Base-by-base conservation (phyloP, 805 yeast genomes). In the Candida alai region DNA sequence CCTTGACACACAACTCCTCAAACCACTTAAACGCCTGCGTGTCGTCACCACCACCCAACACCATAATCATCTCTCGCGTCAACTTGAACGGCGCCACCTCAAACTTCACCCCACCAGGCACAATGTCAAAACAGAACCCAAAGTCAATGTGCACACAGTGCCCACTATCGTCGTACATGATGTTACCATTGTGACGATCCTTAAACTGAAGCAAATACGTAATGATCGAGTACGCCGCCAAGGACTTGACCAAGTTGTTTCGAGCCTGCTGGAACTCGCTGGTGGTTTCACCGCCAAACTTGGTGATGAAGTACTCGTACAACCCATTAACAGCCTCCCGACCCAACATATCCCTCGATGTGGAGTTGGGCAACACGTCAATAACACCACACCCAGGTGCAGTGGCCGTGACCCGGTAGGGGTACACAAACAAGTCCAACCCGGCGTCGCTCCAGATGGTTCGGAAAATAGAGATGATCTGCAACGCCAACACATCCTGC, bases 341-440 rank as follows among this genome's bases (percentile, higher is more conserved):
- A 26, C 99, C 99, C 34, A 93, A 72, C 97, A 93, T 90, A 62
- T 93, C 99, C 63, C 99, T 78, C 27, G 96, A 87, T 18, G 87
- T 81, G 5, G 97, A 83, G 54, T 90, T 85, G 21, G 98, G 98
- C 45, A 93, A 71, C 20, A 94, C 98, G 56, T 94, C 99, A 64
- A 93, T 93, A 28, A 93, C 95, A 60, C 99, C 99, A 66, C 97
- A 89, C 0, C 99, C 98, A 1, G 98, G 97, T 2, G 96, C 96
- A 7, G 99, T 93, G 1, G 99, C 98, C 0, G 96, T 89, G 17
- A 93, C 98, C 45, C 97, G 68, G 60, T 93, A 76, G 1, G 99
- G 98, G 62, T 77, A 94, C 17, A 93, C 94, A 58, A 71, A 93
- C 27, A 90, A 74, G 56, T 93, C 97, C 42, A 93, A 68, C 1